Base-by-base conservation (phyloP, 1,284 basidiomycete species). In the Tylopilus orsonianus region DNA sequence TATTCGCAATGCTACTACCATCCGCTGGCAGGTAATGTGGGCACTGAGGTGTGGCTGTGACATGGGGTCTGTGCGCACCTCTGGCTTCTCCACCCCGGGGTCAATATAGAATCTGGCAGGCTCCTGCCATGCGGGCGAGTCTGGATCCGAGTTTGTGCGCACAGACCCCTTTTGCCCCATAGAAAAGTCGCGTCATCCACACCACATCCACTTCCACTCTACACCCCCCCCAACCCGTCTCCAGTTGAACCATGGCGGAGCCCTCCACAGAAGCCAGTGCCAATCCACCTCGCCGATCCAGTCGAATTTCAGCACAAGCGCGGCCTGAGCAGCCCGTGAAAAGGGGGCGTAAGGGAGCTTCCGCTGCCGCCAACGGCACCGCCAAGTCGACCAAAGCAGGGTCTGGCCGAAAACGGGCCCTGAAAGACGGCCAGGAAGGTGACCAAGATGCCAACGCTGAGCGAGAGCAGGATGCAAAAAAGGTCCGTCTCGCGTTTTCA, bases 301-400 rank as follows among this genome's bases (percentile, higher is more conserved):
- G 69, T 16, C 66, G 78, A 38, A 72, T 80, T 41, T 73, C 75
- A 5, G 59, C 74, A 4, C 69, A 70, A 29, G 66, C 73, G 39
- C 66, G 66, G 42, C 59, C 65, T 37, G 68, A 62, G 32, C 51
- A 62, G 26, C 64, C 59, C 26, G 23, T 45, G 40, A 67, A 61
- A 44, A 57, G 60, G 50, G 44, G 64, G 33, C 75, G 72, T 52
- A 78, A 77, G 49, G 57, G 39, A 12, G 12, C 50, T 3, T 32
- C 60, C 24, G 26, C 50, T n/a, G 12, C 51, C 13, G 27, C 33
- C 32, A 53, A 49, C n/a, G 35, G 18, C 8, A 10, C 19, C 12
- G 33, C 29, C 27, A 61, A 58, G 26, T 36, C 50, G 60, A 65
- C 50, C 62, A 70, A 42, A 64, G 47, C 37, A 55, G 65, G 41